A percentile compares a stretch with the other conserved stretches of the same genome.
Evolutionary conservation across 169 alveolate genomes (phyloP).

Genomic region (Eimeria brunetti): DNA sequence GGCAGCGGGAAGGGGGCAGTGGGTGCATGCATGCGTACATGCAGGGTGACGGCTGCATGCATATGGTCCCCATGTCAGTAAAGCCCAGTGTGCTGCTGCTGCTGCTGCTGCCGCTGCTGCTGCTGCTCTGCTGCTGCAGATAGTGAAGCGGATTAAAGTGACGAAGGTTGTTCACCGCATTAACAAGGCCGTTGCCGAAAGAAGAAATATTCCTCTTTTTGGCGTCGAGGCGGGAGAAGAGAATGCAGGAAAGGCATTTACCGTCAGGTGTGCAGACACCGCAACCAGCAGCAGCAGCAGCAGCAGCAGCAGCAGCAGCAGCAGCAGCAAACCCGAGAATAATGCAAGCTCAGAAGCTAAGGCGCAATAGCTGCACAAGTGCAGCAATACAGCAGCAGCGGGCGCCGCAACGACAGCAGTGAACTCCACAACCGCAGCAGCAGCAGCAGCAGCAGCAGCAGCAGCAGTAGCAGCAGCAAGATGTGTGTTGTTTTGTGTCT

Average conservation of each 20-base stretch:
- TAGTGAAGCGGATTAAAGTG: constrained; percentile 87
- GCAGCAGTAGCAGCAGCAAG: background rate
- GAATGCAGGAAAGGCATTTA: constrained; percentile 27
- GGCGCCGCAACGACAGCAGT: background rate
- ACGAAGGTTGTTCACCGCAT: constrained; percentile 81
- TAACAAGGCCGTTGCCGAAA: constrained; percentile 84
- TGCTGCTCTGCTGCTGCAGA: constrained; percentile 79
- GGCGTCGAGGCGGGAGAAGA: constrained; percentile 80
- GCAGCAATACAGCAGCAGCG: background rate
- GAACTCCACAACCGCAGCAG: background rate
- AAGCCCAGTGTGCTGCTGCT: background rate
- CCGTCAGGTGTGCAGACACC: constrained; percentile 18
- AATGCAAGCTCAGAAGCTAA: background rate
- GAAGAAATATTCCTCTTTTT: constrained; percentile 84
- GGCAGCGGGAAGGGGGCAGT: no score
- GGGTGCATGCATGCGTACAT: background rate
- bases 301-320: background rate
- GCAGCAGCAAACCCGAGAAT: background rate
- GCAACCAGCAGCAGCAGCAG: background rate
- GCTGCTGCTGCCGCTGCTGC: background rate
- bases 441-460: constrained; percentile 2
- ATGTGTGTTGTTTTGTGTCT: background rate
- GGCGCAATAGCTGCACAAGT: background rate
- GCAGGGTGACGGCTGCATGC: background rate
- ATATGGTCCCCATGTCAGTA: background rate